Evolutionary conservation across 306 rosid species (phyloP).

Genomic region (Sechiopsis laciniata): DNA sequence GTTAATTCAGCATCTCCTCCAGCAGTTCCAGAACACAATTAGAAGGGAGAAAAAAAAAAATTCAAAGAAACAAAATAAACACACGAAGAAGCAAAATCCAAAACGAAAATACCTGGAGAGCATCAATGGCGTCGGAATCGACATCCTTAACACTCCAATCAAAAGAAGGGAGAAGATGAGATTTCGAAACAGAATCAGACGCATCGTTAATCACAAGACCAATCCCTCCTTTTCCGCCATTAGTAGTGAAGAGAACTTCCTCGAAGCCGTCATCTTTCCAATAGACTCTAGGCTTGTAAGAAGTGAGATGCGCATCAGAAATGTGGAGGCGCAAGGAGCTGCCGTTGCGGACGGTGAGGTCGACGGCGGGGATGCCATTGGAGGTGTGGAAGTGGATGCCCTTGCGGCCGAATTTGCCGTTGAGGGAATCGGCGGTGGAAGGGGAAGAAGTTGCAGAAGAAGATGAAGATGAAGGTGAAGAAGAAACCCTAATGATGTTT

Average conservation of each 20-base stretch:
- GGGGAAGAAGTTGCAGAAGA: slow-evolving; percentile 29
- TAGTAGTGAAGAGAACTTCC: slow-evolving; percentile 66
- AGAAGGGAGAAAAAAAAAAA: not conserved
- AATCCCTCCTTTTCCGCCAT: slow-evolving; percentile 60
- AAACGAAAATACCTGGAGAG: slow-evolving; percentile 58
- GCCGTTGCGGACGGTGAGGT: slow-evolving; percentile 73
- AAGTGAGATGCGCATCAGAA: slow-evolving; percentile 80
- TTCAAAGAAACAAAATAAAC: not conserved
- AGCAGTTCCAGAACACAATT: not conserved
- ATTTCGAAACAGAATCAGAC: slow-evolving; percentile 13
- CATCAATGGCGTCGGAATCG: slow-evolving; percentile 84
- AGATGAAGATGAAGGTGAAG: slow-evolving; percentile 14
- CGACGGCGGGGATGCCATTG: slow-evolving; percentile 49
- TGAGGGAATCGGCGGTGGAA: slow-evolving; percentile 49
- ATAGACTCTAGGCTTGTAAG: slow-evolving; percentile 77
- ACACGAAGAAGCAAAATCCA: not conserved
- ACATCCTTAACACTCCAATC: slow-evolving; percentile 76
- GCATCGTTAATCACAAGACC: slow-evolving; percentile 69
- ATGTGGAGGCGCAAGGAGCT: slow-evolving; percentile 79
- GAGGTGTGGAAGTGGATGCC: slow-evolving; percentile 70
- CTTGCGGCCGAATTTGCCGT: slow-evolving; percentile 59
- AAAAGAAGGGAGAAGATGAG: slow-evolving; percentile 41
- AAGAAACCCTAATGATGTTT: slow-evolving; percentile 42
- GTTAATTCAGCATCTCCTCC: not conserved
- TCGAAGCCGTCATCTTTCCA: slow-evolving; percentile 89